Evolutionary conservation across 139 green algal genomes (phyloP).

Genomic region (Helicosporidium sp.): DNA sequence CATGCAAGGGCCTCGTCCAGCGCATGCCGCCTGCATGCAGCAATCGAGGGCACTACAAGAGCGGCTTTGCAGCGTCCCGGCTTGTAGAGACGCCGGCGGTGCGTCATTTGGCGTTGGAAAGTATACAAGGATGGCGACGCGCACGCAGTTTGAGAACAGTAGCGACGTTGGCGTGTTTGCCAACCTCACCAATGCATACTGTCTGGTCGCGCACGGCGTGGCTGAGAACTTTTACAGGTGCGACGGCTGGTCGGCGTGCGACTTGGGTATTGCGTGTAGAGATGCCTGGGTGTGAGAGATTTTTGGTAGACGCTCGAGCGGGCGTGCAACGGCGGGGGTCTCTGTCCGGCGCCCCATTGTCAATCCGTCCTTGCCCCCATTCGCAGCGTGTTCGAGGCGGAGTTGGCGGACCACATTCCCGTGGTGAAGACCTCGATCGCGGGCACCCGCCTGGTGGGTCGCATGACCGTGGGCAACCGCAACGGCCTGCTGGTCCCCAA

Average conservation of each 20-base stretch:
- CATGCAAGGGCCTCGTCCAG: too few relatives aligned
- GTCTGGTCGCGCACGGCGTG: conserved; percentile 64
- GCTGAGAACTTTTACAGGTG: conserved; percentile 95
- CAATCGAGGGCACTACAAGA: conserved; percentile 2
- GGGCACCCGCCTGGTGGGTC: conserved; percentile 82
- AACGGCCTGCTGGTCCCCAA: conserved; percentile 93
- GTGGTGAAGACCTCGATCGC: conserved; percentile 83
- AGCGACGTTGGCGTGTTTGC: conserved; percentile 94
- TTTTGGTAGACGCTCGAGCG: too few relatives aligned
- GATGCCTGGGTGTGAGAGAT: too few relatives aligned
- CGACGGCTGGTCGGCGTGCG: too few relatives aligned
- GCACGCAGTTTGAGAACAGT: conserved; percentile 82
- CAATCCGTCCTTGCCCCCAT: neutral
- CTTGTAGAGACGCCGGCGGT: neutral
- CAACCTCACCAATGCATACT: conserved; percentile 89
- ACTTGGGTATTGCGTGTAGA: too few relatives aligned
- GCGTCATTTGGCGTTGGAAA: neutral
- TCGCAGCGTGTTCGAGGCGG: conserved; percentile 81
- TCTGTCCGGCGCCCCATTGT: too few relatives aligned
- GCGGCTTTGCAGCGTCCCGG: too few relatives aligned
- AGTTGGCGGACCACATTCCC: conserved; percentile 89
- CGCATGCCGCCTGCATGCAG: too few relatives aligned
- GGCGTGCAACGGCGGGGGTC: too few relatives aligned
- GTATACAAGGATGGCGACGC: conserved; percentile 35
- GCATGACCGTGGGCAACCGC: conserved; percentile 83